Evolutionary conservation across 441 rosid genomes (phyloP).

Genomic region (Adansonia gregorii): DNA sequence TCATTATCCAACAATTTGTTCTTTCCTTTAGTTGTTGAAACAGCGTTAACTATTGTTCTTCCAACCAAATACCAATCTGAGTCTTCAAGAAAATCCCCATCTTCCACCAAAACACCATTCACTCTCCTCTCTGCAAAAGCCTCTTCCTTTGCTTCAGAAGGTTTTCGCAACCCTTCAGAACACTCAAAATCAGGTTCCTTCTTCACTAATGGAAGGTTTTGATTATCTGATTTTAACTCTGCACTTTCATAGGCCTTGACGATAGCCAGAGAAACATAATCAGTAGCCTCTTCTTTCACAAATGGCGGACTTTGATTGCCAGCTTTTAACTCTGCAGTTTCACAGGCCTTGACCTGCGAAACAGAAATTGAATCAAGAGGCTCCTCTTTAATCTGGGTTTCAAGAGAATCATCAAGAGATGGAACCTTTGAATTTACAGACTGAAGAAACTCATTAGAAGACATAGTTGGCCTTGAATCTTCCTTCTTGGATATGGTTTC

Average conservation of each 20-base stretch:
- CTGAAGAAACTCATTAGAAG: background rate
- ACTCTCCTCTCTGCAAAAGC: slow-evolving; percentile 28
- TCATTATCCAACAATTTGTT: slow-evolving; percentile 56
- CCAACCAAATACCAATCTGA: slow-evolving; percentile 64
- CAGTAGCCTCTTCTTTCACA: background rate
- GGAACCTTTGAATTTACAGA: background rate
- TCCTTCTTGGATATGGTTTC: background rate
- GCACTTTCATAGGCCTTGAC: background rate
- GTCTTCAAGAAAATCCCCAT: slow-evolving; percentile 54
- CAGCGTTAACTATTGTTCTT: slow-evolving; percentile 50
- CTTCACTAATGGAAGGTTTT: background rate
- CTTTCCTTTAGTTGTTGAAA: slow-evolving; percentile 66
- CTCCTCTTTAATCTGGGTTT: slow-evolving; percentile 1
- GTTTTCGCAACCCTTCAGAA: background rate
- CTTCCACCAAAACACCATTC: slow-evolving; percentile 43
- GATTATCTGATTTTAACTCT: slow-evolving; percentile 15
- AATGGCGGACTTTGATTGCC: too few relatives aligned
- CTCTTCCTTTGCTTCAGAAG: slow-evolving; percentile 25
- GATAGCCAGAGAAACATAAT: background rate
- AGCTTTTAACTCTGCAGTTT: too few relatives aligned
- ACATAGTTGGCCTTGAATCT: background rate
- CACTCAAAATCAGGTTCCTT: slow-evolving; percentile 24
- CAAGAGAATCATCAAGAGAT: background rate
- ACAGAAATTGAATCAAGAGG: background rate
- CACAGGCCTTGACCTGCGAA: too few relatives aligned